phyloP scores from a whole-genome alignment of 352 stramenopile species.

The Aphanomyces invadans region DNA sequence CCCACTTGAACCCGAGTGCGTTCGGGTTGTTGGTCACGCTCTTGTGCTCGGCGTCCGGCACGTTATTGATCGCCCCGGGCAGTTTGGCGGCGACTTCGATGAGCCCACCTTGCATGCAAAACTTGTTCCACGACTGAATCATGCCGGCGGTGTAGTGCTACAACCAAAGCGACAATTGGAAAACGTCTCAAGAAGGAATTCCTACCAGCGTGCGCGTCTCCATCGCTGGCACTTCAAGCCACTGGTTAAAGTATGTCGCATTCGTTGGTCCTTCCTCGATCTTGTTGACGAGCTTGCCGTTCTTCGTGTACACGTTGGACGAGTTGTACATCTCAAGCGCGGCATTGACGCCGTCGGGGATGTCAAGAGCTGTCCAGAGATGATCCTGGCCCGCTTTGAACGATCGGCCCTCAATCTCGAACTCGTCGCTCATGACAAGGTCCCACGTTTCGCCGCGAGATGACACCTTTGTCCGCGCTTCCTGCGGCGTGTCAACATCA shows the following conservation, averaged over 20 bases:
- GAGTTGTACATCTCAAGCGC: conserved; percentile 89
- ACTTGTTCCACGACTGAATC: conserved; percentile 91
- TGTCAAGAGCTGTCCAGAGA: conserved; percentile 90
- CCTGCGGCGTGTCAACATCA: conserved; percentile 45
- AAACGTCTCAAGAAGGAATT: not conserved
- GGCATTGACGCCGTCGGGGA: conserved; percentile 87
- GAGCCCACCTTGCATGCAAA: conserved; percentile 88
- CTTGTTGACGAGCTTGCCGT: conserved; percentile 15
- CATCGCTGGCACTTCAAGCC: conserved; percentile 11
- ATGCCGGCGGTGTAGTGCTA: conserved; percentile 60
- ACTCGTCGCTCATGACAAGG: conserved; percentile 92
- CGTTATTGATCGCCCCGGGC: conserved; percentile 46
- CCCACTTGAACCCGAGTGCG: conserved; percentile 69
- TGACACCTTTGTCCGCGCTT: conserved; percentile 33
- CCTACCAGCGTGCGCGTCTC: conserved; percentile 17
- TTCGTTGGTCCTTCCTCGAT: conserved; percentile 18
- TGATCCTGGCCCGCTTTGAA: conserved; percentile 90
- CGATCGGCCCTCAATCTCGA: conserved; percentile 77
- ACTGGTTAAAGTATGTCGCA: conserved; percentile 22
- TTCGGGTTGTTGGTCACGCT: conserved; percentile 38
- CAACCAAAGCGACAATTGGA: too few relatives aligned
- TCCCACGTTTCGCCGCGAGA: conserved; percentile 49
- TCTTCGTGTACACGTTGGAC: conserved; percentile 55
- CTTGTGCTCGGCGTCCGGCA: not conserved
- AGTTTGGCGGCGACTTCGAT: conserved; percentile 76